Evolutionary conservation across 495 filamentous ascomycete genomes (phyloP), one percentile per base, ranked within the genome.

Genomic region (Neurospora discreta): DNA sequence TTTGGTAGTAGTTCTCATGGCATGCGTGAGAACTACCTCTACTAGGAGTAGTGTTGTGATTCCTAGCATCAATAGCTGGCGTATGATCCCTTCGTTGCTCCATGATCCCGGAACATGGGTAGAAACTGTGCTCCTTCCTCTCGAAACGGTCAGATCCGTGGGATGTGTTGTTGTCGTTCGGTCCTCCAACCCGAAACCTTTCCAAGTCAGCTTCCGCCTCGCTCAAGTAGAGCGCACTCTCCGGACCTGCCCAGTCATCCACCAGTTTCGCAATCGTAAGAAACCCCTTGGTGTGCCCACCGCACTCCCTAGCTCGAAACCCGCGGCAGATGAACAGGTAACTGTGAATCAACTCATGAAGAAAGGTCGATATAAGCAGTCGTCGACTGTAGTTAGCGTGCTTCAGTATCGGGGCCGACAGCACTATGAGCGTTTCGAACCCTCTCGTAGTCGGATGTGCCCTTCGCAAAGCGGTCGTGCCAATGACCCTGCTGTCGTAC

Each of bases 341-440:
- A 74, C 85, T 84, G 75, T 89, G 87, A 46, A 88, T 83, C 30
- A 87, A 79, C 77, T 89, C 87, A 75, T 89, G 87, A 70, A 89
- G 75, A 70, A 89, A 87, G 3, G 87, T 85, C 23, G 83, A 85
- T 70, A 89, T 87, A 39, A 89, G 81, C 39, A 89, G 80, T 43
- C 83, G 80, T 16, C 85, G 76, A 73, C 85, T 85, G 76, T 85
- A 88, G 43, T 77, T 78, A 40, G 74, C 72, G 67, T 82, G 78
- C 33, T 79, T 77, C 20, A 89, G 81, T 30, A 88, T 86, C 11
- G 84, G 79, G 26, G 81, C 77, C 39, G 84, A 87, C 39, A 89
- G 79, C 43, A 87, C 83, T 70, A 89, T 87, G 40, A 87, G 78
- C 4, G 86, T 87, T 75, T 88, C 86, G 75, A 82, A 87, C 18